These are phyloP conservation scores for Eucommia ulmoides DNA, from an alignment of 257 asterid species.

Conservation along the genomic window DNA sequence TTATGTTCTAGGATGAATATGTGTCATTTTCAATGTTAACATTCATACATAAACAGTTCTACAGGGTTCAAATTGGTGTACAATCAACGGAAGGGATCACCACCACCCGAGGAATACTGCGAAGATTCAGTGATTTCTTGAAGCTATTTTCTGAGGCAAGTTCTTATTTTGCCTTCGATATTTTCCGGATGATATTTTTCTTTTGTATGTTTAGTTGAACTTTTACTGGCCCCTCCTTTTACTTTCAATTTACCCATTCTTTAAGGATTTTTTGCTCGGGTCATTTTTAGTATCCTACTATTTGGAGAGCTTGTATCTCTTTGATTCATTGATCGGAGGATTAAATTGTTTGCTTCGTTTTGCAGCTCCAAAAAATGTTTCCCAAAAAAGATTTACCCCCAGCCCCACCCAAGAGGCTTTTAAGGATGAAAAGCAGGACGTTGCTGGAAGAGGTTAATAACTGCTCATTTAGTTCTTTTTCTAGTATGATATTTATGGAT, in stretches of 20 bases:
- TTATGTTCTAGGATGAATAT: too few species aligned
- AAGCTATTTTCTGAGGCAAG: constrained; percentile 57
- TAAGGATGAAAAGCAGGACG: constrained; percentile 70
- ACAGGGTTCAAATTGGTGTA: constrained; percentile 70
- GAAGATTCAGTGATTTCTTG: constrained; percentile 64
- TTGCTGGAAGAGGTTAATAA: constrained; percentile 81
- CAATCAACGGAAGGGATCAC: constrained; percentile 69
- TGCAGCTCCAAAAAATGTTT: constrained; percentile 71
- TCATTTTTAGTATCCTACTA: too few species aligned
- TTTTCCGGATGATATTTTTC: background rate
- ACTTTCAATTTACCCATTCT: constrained; percentile 8
- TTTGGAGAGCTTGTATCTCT: too few species aligned
- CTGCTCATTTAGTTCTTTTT: background rate
- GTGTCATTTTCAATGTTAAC: constrained; percentile 1
- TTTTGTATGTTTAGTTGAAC: background rate
- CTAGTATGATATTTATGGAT: background rate
- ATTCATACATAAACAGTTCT: constrained; percentile 39
- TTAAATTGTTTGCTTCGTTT: constrained; percentile 16
- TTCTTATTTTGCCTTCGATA: background rate
- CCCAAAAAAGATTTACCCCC: constrained; percentile 69
- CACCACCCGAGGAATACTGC: constrained; percentile 32
- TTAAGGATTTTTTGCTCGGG: too few species aligned
- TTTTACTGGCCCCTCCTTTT: constrained; percentile 9
- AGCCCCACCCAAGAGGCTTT: constrained; percentile 84
- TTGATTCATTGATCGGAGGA: too few species aligned